Evolutionary conservation across 2,329 filamentous ascomycete genomes (phyloP).

Genomic region (Venturia effusa): DNA sequence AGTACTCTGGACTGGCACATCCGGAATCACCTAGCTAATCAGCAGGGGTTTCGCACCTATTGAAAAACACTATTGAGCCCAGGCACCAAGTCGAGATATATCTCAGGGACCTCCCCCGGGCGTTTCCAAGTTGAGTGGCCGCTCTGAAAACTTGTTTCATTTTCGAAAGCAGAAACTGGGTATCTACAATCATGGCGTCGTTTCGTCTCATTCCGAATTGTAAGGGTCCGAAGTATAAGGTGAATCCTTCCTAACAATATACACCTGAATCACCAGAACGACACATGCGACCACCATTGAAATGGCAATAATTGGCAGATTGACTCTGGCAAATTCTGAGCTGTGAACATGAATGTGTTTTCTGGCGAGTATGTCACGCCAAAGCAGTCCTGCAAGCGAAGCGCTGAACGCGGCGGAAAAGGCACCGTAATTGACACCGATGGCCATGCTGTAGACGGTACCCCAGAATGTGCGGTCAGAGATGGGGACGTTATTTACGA

Average conservation of each 20-base stretch:
- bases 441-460: conserved; percentile 62
- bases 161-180: too few species aligned
- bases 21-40: neutral
- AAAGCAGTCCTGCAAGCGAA: conserved; percentile 59
- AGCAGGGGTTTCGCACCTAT: too few species aligned
- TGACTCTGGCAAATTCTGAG: conserved; percentile 57
- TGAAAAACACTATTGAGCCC: too few species aligned
- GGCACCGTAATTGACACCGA: conserved; percentile 65
- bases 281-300: conserved; percentile 54
- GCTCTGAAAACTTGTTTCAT: too few species aligned
- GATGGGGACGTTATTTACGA: conserved; percentile 36
- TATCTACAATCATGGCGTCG: too few species aligned
- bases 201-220: neutral
- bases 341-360: conserved; percentile 57
- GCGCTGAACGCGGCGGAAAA: conserved; percentile 64
- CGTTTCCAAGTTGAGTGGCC: too few species aligned
- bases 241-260: conserved; percentile 38
- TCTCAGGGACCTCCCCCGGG: too few species aligned
- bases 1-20: neutral
- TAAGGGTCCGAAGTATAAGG: conserved; percentile 31
- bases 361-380: conserved; percentile 57
- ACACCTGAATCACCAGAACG: conserved; percentile 53
- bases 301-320: conserved; percentile 60
- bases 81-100: too few species aligned
- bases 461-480: conserved; percentile 60